phyloP scores from a whole-genome alignment of 805 yeast genomes.

The Kockiozyma suomiensis region DNA sequence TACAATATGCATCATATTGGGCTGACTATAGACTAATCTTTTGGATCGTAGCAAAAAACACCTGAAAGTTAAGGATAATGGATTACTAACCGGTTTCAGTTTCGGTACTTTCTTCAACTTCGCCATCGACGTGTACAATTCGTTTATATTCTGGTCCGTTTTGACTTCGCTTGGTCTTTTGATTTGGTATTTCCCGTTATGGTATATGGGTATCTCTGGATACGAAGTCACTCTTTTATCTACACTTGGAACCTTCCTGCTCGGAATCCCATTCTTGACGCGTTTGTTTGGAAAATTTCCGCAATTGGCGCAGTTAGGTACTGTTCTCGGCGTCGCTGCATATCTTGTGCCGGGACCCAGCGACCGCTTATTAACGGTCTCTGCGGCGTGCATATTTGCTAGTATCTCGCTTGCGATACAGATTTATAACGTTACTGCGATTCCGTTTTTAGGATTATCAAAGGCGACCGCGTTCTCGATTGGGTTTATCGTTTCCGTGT shows the following conservation, averaged over 20 bases:
- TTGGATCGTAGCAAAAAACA: neutral
- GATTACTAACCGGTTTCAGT: constrained; percentile 28
- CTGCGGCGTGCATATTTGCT: constrained; percentile 68
- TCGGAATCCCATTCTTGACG: constrained; percentile 52
- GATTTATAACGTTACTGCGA: constrained; percentile 42
- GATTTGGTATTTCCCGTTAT: constrained; percentile 93
- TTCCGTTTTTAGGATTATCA: constrained; percentile 43
- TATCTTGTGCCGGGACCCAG: constrained; percentile 71
- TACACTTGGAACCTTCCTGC: constrained; percentile 60
- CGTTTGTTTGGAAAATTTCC: constrained; percentile 50
- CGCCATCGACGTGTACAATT: constrained; percentile 50
- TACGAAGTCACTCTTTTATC: constrained; percentile 74
- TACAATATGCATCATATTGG: neutral
- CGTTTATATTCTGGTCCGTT: constrained; percentile 80
- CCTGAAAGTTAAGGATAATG: constrained; percentile 7
- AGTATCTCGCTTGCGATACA: constrained; percentile 53
- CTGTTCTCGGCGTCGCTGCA: constrained; percentile 73
- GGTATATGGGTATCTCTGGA: constrained; percentile 98
- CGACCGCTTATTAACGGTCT: constrained; percentile 62
- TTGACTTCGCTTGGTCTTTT: constrained; percentile 78
- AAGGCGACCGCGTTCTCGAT: constrained; percentile 61
- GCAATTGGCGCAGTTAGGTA: constrained; percentile 56
- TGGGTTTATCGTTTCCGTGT: constrained; percentile 74
- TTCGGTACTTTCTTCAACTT: constrained; percentile 38
- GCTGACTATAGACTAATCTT: neutral